Evolutionary conservation across 768 basidiomycete genomes (phyloP).

Genomic region (Gymnopilus junonius): DNA sequence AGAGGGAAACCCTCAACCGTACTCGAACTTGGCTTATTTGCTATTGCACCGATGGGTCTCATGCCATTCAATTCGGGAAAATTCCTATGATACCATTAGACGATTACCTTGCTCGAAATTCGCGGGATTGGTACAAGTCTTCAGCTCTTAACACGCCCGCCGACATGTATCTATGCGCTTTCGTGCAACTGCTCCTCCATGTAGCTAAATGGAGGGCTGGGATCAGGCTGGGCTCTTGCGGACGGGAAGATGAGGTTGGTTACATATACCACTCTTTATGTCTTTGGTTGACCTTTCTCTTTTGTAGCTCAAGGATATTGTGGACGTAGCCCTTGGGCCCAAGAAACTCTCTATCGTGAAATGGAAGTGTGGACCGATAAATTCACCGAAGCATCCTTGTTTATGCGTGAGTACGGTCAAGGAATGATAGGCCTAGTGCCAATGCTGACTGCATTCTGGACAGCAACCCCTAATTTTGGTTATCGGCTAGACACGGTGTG

Average conservation of each 20-base stretch:
- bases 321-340: slow-evolving; percentile 40
- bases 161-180: slow-evolving; percentile 54
- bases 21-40: slow-evolving; percentile 79
- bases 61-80: slow-evolving; percentile 79
- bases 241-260: not conserved
- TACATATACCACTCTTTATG: not conserved
- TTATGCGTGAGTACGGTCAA: slow-evolving; percentile 34
- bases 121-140: slow-evolving; percentile 51
- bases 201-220: slow-evolving; percentile 49
- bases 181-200: slow-evolving; percentile 53
- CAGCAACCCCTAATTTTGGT: slow-evolving; percentile 46
- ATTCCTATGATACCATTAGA: slow-evolving; percentile 68
- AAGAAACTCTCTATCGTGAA: slow-evolving; percentile 40
- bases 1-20: slow-evolving; percentile 71
- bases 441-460: not conserved
- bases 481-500: slow-evolving; percentile 50
- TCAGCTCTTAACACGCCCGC: slow-evolving; percentile 43
- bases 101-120: slow-evolving; percentile 59
- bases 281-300: not conserved
- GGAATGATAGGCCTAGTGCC: not conserved
- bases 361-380: slow-evolving; percentile 43
- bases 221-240: slow-evolving; percentile 14
- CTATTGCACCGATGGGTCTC: slow-evolving; percentile 74
- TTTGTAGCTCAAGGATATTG: slow-evolving; percentile 38
- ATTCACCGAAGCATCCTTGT: slow-evolving; percentile 43